Evolutionary conservation across 768 basidiomycete species (phyloP).

Genomic region (Lactarius indigo): DNA sequence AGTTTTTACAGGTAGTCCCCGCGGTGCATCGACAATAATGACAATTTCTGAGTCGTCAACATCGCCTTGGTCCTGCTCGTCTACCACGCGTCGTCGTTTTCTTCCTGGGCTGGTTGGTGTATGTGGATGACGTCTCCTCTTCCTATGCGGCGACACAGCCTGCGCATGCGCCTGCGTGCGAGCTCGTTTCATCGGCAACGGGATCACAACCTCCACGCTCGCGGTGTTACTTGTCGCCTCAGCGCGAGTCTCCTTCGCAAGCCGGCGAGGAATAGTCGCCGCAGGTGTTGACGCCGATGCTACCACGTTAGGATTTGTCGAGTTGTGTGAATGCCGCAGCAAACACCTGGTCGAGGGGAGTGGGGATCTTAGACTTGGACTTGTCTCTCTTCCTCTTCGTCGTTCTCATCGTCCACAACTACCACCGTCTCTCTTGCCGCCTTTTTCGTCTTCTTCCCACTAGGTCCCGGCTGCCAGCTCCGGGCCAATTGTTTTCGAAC

Average conservation of each 20-base stretch:
- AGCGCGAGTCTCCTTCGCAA: neutral
- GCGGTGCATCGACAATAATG: neutral
- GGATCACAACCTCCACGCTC: neutral
- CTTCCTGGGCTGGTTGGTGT: neutral
- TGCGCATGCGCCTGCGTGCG: too few species aligned
- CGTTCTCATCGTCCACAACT: neutral
- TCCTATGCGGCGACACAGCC: neutral
- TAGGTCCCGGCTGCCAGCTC: neutral
- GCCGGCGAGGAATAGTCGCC: neutral
- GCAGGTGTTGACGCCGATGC: neutral
- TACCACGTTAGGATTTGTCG: conserved; percentile 9
- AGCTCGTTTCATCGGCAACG: neutral
- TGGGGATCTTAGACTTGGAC: neutral
- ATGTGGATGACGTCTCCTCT: neutral
- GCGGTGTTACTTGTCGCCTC: neutral
- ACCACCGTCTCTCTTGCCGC: neutral
- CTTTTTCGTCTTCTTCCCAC: neutral
- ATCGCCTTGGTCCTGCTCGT: neutral
- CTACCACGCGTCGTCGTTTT: conserved; percentile 7
- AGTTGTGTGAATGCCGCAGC: conserved; percentile 11
- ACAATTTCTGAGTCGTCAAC: neutral
- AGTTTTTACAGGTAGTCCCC: too few species aligned
- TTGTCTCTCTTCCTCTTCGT: neutral
- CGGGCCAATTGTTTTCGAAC: conserved; percentile 10
- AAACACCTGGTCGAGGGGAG: conserved; percentile 2